These are phyloP conservation scores for Juglanconis juglandina DNA, from an alignment of 2,329 filamentous ascomycete genomes.

Conservation along the genomic window DNA sequence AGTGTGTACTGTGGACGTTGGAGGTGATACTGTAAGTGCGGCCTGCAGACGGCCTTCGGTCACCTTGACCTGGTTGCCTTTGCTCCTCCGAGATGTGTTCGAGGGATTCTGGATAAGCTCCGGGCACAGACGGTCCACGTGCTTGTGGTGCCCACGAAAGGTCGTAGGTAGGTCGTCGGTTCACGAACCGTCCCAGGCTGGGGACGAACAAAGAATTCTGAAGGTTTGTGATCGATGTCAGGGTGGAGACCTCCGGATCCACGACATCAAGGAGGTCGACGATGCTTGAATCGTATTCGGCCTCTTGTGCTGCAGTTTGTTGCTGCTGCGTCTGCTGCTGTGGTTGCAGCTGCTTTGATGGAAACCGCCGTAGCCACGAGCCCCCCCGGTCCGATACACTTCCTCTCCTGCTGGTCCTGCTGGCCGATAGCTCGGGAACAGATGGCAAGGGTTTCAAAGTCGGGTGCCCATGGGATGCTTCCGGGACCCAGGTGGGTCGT, in stretches of 20 bases:
- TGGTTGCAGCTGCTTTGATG: neutral
- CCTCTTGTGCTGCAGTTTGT: neutral
- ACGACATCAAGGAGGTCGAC: conserved; percentile 30
- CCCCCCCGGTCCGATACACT: neutral
- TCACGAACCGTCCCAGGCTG: conserved; percentile 71
- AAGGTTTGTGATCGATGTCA: conserved; percentile 82
- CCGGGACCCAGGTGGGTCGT: conserved; percentile 19
- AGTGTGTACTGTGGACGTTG: conserved; percentile 65
- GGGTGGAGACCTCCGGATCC: conserved; percentile 77
- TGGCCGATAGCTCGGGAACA: conserved; percentile 12
- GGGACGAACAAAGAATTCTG: conserved; percentile 88
- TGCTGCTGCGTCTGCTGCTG: neutral
- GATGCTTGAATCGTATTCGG: conserved; percentile 26
- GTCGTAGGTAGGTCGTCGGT: conserved; percentile 75
- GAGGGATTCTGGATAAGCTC: conserved; percentile 21
- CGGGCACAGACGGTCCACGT: conserved; percentile 16
- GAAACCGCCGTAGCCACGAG: conserved; percentile 4
- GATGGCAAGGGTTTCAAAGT: conserved; percentile 7
- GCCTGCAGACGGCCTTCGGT: conserved; percentile 23
- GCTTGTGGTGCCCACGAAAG: conserved; percentile 45
- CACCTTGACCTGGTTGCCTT: conserved; percentile 18
- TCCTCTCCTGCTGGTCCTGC: neutral
- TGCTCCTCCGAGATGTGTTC: conserved; percentile 23
- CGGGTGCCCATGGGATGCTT: neutral
- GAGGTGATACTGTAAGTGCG: conserved; percentile 59